These are phyloP conservation scores for Skeletonema grethae DNA, from an alignment of 108 stramenopile genomes.

Conservation along the genomic window DNA sequence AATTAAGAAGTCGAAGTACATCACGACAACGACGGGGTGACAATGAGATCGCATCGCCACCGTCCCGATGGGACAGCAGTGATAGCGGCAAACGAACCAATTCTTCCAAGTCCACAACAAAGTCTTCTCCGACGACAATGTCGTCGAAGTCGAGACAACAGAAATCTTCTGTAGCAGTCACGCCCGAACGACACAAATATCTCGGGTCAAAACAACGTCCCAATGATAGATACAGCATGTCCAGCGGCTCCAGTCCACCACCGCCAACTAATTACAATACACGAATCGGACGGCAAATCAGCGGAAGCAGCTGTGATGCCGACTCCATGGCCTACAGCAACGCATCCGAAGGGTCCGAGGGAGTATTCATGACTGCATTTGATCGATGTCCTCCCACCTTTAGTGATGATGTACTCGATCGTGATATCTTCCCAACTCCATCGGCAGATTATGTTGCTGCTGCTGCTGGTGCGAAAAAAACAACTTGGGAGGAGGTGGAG, in stretches of 20 bases:
- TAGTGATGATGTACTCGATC: neutral
- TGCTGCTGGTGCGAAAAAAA: neutral
- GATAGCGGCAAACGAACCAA: neutral
- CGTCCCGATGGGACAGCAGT: neutral
- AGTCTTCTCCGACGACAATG: neutral
- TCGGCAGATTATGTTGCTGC: neutral
- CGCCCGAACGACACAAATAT: neutral
- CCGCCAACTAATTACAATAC: neutral
- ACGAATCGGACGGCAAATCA: slow-evolving; percentile 1
- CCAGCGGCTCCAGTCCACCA: neutral
- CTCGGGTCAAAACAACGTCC: neutral
- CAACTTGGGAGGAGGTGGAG: neutral
- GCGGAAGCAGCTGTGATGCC: neutral
- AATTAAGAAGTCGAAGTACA: neutral
- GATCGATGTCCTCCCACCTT: neutral
- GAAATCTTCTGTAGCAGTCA: neutral
- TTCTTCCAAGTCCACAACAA: neutral
- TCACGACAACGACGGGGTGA: neutral
- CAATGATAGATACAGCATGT: neutral
- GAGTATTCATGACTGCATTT: neutral
- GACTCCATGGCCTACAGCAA: neutral
- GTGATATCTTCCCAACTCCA: neutral
- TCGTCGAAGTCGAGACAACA: neutral
- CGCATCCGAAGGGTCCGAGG: neutral
- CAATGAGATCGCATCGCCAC: neutral